Conservation (phyloP, 2,329 filamentous ascomycete species). For the Ramularia collo-cygni region DNA sequence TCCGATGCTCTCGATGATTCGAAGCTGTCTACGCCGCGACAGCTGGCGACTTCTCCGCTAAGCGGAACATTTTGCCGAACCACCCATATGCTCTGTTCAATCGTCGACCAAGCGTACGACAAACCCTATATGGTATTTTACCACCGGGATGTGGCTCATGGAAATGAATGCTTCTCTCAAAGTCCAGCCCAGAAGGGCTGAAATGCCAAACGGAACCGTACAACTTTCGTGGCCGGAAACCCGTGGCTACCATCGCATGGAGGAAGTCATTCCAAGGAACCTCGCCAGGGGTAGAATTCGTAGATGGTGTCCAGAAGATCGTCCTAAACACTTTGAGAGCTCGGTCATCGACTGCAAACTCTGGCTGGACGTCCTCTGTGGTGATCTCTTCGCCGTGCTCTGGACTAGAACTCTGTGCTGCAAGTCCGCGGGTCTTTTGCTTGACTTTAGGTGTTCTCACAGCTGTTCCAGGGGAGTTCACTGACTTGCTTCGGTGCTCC, state of each 20-base stretch:
- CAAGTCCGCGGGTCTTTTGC: conserved; percentile 38
- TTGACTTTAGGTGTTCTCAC: conserved; percentile 26
- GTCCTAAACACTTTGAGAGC: conserved; percentile 37
- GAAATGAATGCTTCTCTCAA: conserved; percentile 48
- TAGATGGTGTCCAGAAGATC: conserved; percentile 34
- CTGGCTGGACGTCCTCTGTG: conserved; percentile 18
- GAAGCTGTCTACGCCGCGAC: too few relatives aligned
- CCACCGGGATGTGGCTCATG: conserved; percentile 51
- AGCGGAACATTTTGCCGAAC: conserved; percentile 40
- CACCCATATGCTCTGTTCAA: conserved; percentile 47
- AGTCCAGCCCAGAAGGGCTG: conserved; percentile 33
- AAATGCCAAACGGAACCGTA: conserved; percentile 57
- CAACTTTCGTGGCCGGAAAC: conserved; percentile 49
- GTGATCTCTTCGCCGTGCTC: too few relatives aligned
- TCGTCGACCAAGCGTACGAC: conserved; percentile 42
- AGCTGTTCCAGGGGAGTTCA: background rate
- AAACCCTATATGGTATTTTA: conserved; percentile 44
- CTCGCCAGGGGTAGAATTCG: conserved; percentile 38
- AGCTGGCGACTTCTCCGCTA: conserved; percentile 8
- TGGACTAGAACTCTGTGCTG: conserved; percentile 34
- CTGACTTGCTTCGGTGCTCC: conserved; percentile 13
- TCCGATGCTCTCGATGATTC: too few relatives aligned
- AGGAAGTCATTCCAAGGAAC: conserved; percentile 43
- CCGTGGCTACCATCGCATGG: conserved; percentile 46
- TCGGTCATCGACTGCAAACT: conserved; percentile 32